These are phyloP conservation scores for Sporothrix pseudoabietina DNA, from an alignment of 2,329 filamentous ascomycete genomes.

Conservation along the genomic window DNA sequence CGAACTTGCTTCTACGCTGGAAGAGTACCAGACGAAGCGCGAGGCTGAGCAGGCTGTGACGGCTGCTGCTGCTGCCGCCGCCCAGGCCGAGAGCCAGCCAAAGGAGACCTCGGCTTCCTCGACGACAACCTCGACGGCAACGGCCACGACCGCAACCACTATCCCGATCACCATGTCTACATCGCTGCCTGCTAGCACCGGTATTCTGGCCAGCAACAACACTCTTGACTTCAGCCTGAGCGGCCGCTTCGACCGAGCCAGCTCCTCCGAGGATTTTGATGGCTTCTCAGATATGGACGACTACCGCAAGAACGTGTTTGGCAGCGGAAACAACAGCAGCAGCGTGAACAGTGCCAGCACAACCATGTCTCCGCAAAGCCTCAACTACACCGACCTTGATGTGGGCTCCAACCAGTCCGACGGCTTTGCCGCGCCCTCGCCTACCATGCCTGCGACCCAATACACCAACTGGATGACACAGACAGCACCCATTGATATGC, in stretches of 20 bases:
- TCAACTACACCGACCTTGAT: conserved; percentile 51
- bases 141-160: background rate
- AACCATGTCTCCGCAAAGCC: conserved; percentile 58
- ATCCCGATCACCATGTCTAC: conserved; percentile 14
- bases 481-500: conserved; percentile 44
- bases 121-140: conserved; percentile 30
- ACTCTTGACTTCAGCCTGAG: conserved; percentile 35
- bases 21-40: conserved; percentile 49
- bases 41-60: conserved; percentile 40
- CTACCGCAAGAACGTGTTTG: conserved; percentile 54
- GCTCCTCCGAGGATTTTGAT: conserved; percentile 58
- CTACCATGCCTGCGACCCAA: conserved; percentile 38
- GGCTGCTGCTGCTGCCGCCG: conserved; percentile 31
- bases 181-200: conserved; percentile 28
- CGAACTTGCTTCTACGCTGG: conserved; percentile 59
- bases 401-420: conserved; percentile 36
- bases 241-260: conserved; percentile 51
- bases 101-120: conserved; percentile 19
- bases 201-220: conserved; percentile 35
- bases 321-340: conserved; percentile 40
- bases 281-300: conserved; percentile 57
- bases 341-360: conserved; percentile 43
- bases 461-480: conserved; percentile 44
- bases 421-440: conserved; percentile 37
- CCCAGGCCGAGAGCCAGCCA: conserved; percentile 3